phyloP scores from a whole-genome alignment of 2,329 filamentous ascomycete genomes.

The Ophiostoma perfectum region DNA sequence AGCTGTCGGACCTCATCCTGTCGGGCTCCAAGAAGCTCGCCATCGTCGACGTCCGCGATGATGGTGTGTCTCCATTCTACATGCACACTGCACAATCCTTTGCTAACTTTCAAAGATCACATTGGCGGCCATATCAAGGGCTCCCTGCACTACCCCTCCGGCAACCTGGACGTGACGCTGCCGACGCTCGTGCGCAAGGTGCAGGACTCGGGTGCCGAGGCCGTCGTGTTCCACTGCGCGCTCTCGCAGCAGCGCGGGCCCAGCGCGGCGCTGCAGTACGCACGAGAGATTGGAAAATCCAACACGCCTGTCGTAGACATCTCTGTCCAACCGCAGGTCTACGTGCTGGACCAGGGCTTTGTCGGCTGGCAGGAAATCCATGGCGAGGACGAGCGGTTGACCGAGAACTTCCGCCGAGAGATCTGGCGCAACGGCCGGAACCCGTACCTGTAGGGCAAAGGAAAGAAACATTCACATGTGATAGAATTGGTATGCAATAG shows the following conservation, averaged over 20 bases:
- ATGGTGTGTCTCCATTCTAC: constrained; percentile 44
- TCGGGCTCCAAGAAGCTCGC: constrained; percentile 53
- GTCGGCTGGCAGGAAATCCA: constrained; percentile 81
- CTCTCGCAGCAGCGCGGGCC: constrained; percentile 88
- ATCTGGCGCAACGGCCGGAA: constrained; percentile 49
- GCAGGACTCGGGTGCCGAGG: constrained; percentile 71
- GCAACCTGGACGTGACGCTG: constrained; percentile 66
- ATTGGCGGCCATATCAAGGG: constrained; percentile 83
- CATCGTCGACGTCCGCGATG: constrained; percentile 84
- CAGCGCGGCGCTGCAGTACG: constrained; percentile 72
- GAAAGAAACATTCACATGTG: not conserved
- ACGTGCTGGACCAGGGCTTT: constrained; percentile 79
- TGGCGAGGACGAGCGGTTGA: constrained; percentile 72
- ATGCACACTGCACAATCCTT: not conserved
- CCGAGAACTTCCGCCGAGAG: constrained; percentile 78
- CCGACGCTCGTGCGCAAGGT: constrained; percentile 78
- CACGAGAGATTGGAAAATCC: constrained; percentile 52
- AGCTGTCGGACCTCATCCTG: constrained; percentile 62
- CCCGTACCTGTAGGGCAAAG: not conserved
- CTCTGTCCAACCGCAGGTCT: constrained; percentile 44
- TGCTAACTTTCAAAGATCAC: constrained; percentile 55
- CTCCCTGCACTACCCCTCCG: constrained; percentile 69
- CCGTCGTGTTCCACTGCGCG: constrained; percentile 90
- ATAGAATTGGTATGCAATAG: not conserved
- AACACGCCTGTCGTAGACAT: constrained; percentile 15